Percentiles rank a stretch among this genome's conserved stretches.
Conservation (phyloP, 2,329 filamentous ascomycete genomes). For the Xylaria sp. region DNA sequence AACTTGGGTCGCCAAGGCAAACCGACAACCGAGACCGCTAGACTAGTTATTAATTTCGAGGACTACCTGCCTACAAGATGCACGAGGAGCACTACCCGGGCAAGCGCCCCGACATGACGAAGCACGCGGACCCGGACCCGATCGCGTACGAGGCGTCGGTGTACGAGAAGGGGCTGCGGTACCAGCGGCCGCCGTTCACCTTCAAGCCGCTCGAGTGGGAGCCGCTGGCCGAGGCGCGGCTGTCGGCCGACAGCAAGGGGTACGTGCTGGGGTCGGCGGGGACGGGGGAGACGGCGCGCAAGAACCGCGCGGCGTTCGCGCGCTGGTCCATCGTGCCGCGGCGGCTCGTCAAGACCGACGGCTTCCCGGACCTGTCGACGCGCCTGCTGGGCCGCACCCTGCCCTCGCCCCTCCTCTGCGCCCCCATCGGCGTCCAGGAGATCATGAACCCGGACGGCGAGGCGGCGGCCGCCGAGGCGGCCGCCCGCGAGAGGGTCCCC, state of each 20-base stretch:
- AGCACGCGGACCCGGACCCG: slow-evolving; percentile 17
- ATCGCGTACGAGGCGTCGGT: slow-evolving; percentile 24
- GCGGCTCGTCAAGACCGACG: slow-evolving; percentile 23
- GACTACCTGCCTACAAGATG: too few species aligned
- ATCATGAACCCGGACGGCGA: slow-evolving; percentile 34
- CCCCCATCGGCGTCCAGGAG: slow-evolving; percentile 33
- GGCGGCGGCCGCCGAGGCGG: slow-evolving; percentile 27
- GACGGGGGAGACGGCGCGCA: slow-evolving; percentile 29
- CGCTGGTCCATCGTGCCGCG: slow-evolving; percentile 30
- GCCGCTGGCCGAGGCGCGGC: slow-evolving; percentile 25
- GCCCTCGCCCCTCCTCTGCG: slow-evolving; percentile 30
- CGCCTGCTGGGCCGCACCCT: slow-evolving; percentile 21
- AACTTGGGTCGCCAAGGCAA: too few species aligned
- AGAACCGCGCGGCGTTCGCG: slow-evolving; percentile 31
- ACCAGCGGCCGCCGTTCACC: slow-evolving; percentile 32
- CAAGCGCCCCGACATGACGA: not conserved
- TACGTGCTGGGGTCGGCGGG: slow-evolving; percentile 32
- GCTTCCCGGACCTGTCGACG: slow-evolving; percentile 21
- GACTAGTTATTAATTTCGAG: too few species aligned
- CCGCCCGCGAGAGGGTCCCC: slow-evolving; percentile 23
- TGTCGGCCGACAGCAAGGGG: slow-evolving; percentile 31
- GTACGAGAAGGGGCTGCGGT: slow-evolving; percentile 28
- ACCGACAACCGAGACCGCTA: too few species aligned
- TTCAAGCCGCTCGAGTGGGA: slow-evolving; percentile 35
- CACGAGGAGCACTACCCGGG: not conserved